Evolutionary conservation across 805 yeast genomes (phyloP).

Genomic region (Ogataea saltuana): DNA sequence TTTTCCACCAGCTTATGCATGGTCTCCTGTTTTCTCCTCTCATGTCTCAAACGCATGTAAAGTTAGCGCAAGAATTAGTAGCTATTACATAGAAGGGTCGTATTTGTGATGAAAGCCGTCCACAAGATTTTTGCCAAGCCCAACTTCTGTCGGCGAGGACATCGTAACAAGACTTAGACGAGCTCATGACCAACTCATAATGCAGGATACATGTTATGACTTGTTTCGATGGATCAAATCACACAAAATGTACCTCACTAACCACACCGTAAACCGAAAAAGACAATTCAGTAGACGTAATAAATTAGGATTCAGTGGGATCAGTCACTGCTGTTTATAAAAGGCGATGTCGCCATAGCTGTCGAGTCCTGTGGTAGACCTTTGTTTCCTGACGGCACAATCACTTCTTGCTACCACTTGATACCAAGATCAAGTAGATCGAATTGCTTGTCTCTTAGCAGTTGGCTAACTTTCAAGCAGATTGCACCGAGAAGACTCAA

Average conservation of each 20-base stretch:
- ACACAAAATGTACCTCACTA: conserved; percentile 2
- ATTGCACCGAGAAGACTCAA: not conserved
- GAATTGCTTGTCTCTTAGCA: conserved; percentile 1
- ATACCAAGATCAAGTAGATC: not conserved
- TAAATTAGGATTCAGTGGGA: not conserved
- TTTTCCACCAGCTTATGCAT: too few relatives aligned
- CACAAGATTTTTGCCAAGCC: too few relatives aligned
- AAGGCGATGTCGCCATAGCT: not conserved
- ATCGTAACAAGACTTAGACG: too few relatives aligned
- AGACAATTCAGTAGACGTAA: not conserved
- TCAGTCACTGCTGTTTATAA: not conserved
- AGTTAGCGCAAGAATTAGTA: too few relatives aligned
- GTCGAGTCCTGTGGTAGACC: not conserved
- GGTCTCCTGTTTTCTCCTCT: too few relatives aligned
- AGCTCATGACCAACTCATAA: too few relatives aligned
- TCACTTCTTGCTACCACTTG: conserved; percentile 3
- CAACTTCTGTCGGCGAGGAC: not conserved
- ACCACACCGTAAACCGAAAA: conserved; percentile 3
- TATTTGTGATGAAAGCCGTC: too few relatives aligned
- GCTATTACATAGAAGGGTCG: too few relatives aligned
- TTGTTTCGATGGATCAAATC: not conserved
- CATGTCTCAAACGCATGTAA: too few relatives aligned
- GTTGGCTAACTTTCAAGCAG: not conserved
- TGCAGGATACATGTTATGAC: not conserved
- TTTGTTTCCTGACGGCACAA: not conserved